Conservation (phyloP, 2,329 filamentous ascomycete species). For the Penicillium psychrosexuale region DNA sequence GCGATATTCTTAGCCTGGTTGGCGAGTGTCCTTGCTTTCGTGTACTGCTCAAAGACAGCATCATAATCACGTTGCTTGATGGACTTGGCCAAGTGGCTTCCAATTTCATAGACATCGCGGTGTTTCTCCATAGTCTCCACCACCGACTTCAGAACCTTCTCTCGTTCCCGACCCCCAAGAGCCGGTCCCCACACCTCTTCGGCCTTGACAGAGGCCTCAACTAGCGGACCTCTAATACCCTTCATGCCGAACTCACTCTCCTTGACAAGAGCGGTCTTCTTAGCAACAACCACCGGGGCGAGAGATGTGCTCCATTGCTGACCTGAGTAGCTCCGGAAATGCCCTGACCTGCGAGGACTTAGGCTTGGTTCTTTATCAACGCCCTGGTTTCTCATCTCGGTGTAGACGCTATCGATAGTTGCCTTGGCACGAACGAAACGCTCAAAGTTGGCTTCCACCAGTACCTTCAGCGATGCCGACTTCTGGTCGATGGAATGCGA, state of each 20-base stretch:
- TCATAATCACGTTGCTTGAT: conserved; percentile 93
- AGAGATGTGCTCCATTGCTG: conserved; percentile 42
- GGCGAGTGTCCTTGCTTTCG: conserved; percentile 74
- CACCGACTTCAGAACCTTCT: conserved; percentile 78
- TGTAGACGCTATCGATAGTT: conserved; percentile 98
- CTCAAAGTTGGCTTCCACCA: conserved; percentile 98
- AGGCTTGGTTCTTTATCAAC: conserved; percentile 44
- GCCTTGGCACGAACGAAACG: conserved; percentile 96
- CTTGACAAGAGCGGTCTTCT: conserved; percentile 87
- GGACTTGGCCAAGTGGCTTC: conserved; percentile 71
- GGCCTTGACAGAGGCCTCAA: conserved; percentile 88
- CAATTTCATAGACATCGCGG: conserved; percentile 77
- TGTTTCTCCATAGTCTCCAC: conserved; percentile 73
- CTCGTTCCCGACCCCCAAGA: conserved; percentile 83
- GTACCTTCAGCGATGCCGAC: conserved; percentile 89
- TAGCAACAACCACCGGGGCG: conserved; percentile 48
- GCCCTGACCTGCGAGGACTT: conserved; percentile 61
- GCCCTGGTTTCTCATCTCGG: conserved; percentile 82
- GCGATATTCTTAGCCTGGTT: conserved; percentile 72
- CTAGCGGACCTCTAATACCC: conserved; percentile 81
- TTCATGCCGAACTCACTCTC: conserved; percentile 88
- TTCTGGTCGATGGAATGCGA: conserved; percentile 95
- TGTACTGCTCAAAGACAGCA: conserved; percentile 79
- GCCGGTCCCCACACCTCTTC: conserved; percentile 98
- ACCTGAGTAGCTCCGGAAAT: conserved; percentile 56